Evolutionary conservation across 495 filamentous ascomycete species (phyloP), one percentile per base, ranked within the genome.

Genomic region (Aspergillus panamensis): DNA sequence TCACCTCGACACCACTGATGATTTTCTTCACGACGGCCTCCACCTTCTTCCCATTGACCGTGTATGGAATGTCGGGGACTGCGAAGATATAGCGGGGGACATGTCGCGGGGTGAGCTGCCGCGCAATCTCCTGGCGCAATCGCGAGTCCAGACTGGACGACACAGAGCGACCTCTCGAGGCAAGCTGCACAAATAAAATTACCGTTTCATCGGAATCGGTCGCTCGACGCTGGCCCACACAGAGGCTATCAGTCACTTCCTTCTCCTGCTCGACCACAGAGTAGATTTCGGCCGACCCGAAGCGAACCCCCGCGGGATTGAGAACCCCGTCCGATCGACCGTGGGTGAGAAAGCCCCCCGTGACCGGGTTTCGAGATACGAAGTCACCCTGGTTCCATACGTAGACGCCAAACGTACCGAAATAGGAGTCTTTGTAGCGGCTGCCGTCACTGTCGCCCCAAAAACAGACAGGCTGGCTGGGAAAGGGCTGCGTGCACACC

Each of bases 371-470:
- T 43, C 87, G 71, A 44, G 79, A 76, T 54, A 88, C 82, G 64
- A 91, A 92, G 57, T 93, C 89, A 16, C 89, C 89, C 49, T 92
- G 89, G 0, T 86, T 87, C 88, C 89, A 93, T 4, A 89, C 87
- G 58, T 86, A 67, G 71, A 35, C n/a, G 49, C 83, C 77, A 71
- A 85, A 92, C 53, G 85, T 80, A 6, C 76, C 80, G 64, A 90
- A 93, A 66, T 92, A 92, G 0, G 87, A 78, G 6, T 81, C 68
- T 63, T 82, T 82, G 65, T 90, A 91, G 52, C 78, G 80, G 16
- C 78, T 74, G 0, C 72, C 72, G 5, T 66, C 73, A 0, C 72
- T 61, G 49, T 85, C 82, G 44, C 81, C 84, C 87, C 88, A 91
- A 69, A 92, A 86, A 55, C 70, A 80, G n/a, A 84, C 78, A 1